phyloP scores from a whole-genome alignment of 352 stramenopile species.

The Globisporangium paroecandrum region DNA sequence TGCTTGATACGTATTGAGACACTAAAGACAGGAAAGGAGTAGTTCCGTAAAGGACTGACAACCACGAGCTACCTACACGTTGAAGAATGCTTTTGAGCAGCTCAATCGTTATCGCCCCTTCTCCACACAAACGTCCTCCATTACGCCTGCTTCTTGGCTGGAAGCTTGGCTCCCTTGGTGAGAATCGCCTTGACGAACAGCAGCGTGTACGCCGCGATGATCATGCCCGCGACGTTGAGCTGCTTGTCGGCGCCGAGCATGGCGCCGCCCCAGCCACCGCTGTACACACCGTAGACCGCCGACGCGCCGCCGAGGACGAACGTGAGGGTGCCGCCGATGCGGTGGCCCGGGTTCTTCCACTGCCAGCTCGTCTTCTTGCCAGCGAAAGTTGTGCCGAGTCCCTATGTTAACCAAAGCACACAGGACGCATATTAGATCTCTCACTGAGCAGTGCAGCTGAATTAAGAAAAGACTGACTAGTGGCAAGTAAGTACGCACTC shows the following conservation, averaged over 20 bases:
- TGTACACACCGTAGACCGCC: conserved; percentile 53
- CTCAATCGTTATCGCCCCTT: neutral
- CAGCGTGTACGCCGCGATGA: conserved; percentile 37
- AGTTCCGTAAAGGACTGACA: no score
- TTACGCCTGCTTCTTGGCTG: conserved; percentile 11
- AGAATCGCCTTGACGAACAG: conserved; percentile 42
- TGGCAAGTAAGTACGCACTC: conserved; percentile 23
- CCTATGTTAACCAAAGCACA: conserved; percentile 22
- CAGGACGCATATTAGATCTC: neutral
- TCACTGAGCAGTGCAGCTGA: conserved; percentile 1
- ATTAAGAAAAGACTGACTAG: neutral
- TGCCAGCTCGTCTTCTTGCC: conserved; percentile 66
- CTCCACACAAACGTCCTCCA: neutral
- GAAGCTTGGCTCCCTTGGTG: conserved; percentile 15
- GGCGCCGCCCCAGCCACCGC: conserved; percentile 41
- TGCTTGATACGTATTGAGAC: neutral
- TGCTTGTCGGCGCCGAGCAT: conserved; percentile 49
- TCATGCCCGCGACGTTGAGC: conserved; percentile 37
- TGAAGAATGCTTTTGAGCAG: neutral
- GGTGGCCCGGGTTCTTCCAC: conserved; percentile 68
- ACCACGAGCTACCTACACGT: neutral
- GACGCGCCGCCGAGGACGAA: conserved; percentile 44
- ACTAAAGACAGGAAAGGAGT: no score
- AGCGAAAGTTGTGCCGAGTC: conserved; percentile 46
- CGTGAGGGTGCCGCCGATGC: conserved; percentile 47